A percentile compares a stretch with the other conserved stretches of the same genome.
These are phyloP conservation scores for Nakazawaea peltata DNA, from an alignment of 805 yeast genomes.

Conservation along the genomic window DNA sequence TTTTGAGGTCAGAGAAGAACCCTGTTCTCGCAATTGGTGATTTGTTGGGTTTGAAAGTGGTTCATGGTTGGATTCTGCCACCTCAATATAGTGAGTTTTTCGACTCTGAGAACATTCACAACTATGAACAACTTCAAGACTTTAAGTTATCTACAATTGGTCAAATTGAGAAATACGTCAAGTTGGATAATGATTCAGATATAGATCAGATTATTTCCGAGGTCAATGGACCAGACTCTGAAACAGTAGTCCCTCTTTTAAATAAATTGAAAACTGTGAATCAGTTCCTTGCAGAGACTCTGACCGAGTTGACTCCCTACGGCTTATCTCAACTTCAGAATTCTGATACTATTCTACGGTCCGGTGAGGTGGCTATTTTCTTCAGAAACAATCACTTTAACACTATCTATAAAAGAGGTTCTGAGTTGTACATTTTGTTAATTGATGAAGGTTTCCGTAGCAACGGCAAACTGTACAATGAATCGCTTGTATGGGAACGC, in stretches of 20 bases:
- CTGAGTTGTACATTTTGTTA: conserved; percentile 53
- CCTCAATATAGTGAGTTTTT: neutral
- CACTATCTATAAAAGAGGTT: conserved; percentile 49
- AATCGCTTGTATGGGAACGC: conserved; percentile 75
- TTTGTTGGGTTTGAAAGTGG: conserved; percentile 27
- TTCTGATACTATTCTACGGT: conserved; percentile 7
- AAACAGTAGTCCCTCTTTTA: neutral
- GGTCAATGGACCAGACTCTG: neutral
- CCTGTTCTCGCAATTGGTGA: conserved; percentile 15
- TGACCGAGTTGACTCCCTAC: conserved; percentile 65
- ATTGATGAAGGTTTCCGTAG: conserved; percentile 62
- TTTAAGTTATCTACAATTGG: conserved; percentile 17
- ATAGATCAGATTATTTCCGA: neutral
- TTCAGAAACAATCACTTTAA: conserved; percentile 89
- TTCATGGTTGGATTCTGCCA: conserved; percentile 81
- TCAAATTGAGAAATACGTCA: conserved; percentile 15
- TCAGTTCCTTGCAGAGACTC: conserved; percentile 49
- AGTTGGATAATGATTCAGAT: conserved; percentile 1
- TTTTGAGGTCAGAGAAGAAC: conserved; percentile 11
- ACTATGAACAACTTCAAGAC: conserved; percentile 5
- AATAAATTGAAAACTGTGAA: conserved; percentile 18
- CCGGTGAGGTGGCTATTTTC: conserved; percentile 51
- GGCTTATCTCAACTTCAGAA: conserved; percentile 47
- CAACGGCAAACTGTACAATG: conserved; percentile 15
- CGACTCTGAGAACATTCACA: neutral